Base-by-base conservation (phyloP, 1,139 yeast genomes). In the Candida sanyaensis region DNA sequence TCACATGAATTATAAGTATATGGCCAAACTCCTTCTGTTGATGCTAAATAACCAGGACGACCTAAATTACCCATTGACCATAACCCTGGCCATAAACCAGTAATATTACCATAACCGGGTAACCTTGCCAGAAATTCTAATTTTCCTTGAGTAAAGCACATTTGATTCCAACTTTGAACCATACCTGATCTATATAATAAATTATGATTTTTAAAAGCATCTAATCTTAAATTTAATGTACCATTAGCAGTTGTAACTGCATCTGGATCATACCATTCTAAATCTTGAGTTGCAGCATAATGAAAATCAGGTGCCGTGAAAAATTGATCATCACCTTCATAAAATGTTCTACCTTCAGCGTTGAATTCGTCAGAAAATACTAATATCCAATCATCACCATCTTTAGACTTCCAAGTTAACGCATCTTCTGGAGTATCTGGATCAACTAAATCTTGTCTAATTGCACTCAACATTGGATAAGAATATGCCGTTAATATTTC, bases 241-340 rank as follows among this genome's bases (percentile, higher is more conserved):
- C 96, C 96, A 51, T 84, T 78, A 5, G 65, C 75, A 1, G 96
- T 89, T 8, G 81, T 73, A 2, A 73, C 80, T 4, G 95, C 95
- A 63, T 88, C 96, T 3, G 96, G 96, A 52, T 81, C 82, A 63
- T 89, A 88, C 96, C 96, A 89, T 69, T 89, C 96, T 60, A 88
- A 74, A 72, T 89, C 96, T 50, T 77, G 65, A 2, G 96, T 89
- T 30, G 95, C 93, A 46, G 80, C 89, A 62, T 89, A 89, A 64
- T 88, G 83, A 42, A 88, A 58, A 63, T 89, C 89, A 1, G 81
- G 84, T 5, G 88, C 93, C 33, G 83, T 76, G 80, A 90, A 89
- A 62, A 86, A 88, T 65, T 87, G 96, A 63, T 88, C 96, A 58
- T 88, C 95, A 21, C 88, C 90, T 3, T 79, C 83, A 61, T 86